Conservation (phyloP, 257 asterid species). For the Marsdenia floribunda region DNA sequence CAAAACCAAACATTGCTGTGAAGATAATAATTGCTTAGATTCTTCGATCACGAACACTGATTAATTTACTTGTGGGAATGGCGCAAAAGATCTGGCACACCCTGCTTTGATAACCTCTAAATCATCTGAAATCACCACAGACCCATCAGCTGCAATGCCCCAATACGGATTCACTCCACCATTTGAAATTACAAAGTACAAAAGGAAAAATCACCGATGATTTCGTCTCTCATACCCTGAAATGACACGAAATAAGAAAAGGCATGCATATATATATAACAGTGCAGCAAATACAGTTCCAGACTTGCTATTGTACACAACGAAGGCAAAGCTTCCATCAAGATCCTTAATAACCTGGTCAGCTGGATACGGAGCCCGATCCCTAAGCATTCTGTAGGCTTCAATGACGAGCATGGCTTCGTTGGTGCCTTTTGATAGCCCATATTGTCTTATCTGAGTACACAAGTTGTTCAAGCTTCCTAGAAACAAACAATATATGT, state of each 20-base stretch:
- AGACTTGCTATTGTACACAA: constrained; percentile 56
- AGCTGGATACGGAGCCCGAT: constrained; percentile 87
- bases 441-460: constrained; percentile 63
- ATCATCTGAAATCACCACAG: constrained; percentile 82
- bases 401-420: constrained; percentile 83
- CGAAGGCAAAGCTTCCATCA: constrained; percentile 75
- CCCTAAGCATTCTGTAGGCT: constrained; percentile 72
- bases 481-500: constrained; percentile 61
- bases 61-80: constrained; percentile 57
- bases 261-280: constrained; percentile 20
- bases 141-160: constrained; percentile 89
- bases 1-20: too few species aligned
- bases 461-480: constrained; percentile 73
- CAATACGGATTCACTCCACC: constrained; percentile 73
- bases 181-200: constrained; percentile 28
- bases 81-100: constrained; percentile 81
- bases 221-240: too few species aligned
- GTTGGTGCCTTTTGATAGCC: constrained; percentile 52
- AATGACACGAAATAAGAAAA: too few species aligned
- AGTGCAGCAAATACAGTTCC: constrained; percentile 77
- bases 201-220: too few species aligned
- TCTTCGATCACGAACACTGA: too few species aligned
- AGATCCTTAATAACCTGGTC: constrained; percentile 82
- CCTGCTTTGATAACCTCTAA: constrained; percentile 58
- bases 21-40: too few species aligned